Base-by-base conservation (phyloP, 331 rosid genomes). In the Telfairia occidentalis region DNA sequence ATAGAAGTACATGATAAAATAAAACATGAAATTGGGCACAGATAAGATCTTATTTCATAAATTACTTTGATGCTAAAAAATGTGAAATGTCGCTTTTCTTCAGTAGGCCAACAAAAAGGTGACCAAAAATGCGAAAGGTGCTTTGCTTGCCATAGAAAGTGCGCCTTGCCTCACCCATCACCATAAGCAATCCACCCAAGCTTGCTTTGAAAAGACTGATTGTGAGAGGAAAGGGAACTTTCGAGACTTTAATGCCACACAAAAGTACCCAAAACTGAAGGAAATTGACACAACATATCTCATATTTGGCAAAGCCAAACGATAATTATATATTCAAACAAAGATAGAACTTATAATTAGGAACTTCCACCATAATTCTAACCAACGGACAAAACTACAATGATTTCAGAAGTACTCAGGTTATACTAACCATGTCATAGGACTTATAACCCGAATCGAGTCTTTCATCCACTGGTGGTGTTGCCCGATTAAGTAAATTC, bases 361-460 rank as follows among this genome's bases (percentile, higher is more conserved):
- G 18, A 35, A 35, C 46, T 63, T 63, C 10, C 71, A 63, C 48
- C 71, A 35, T 9, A 60, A 60, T n/a, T 60, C 26, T 60, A 32
- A 60, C 43, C 69, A 29, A 21, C 9, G 5, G 45, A 59, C 26
- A 37, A 37, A 34, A 9, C 49, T 37, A n/a, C 29, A 34, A 35
- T 2, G 5, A 38, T 35, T 18, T 64, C 71, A 9, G 74, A 32
- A 63, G 29, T n/a, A 34, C 66, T 71, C 69, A 75, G 58, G 74
- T 73, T 76, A 71, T 59, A 82, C 97, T 84, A 64, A 93, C 98
- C 87, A 77, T 74, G 69, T 66, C 70, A 60, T 79, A 71, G 69
- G 88, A 81, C 78, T 80, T 83, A 78, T 63, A 30, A 29, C 43
- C 72, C 71, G 63, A 83, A 80, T 67, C 64, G 35, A 75, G 81